These are phyloP conservation scores for Boletus pseudopeckii DNA, from an alignment of 768 basidiomycete species.

Conservation along the genomic window DNA sequence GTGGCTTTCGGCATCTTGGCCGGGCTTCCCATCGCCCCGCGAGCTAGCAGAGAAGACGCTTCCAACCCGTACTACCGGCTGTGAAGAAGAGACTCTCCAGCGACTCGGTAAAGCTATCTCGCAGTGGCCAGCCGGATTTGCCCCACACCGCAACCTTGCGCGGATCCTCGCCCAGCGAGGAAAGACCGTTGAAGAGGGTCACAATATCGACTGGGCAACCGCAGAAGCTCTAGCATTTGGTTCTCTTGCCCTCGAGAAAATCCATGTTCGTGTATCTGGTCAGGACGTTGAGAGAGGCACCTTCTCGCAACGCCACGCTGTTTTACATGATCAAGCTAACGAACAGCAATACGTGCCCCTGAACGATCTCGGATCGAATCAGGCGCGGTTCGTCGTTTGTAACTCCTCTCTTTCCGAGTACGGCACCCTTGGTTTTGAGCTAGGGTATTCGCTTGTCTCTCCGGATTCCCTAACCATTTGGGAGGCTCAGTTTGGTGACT, in stretches of 20 bases:
- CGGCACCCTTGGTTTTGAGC: slow-evolving; percentile 93
- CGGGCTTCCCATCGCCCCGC: slow-evolving; percentile 96
- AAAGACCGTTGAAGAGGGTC: slow-evolving; percentile 87
- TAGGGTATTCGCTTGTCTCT: slow-evolving; percentile 97
- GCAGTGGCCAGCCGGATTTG: slow-evolving; percentile 80
- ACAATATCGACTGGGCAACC: slow-evolving; percentile 95
- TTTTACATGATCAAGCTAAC: slow-evolving; percentile 92
- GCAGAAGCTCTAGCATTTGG: slow-evolving; percentile 98
- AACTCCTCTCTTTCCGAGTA: slow-evolving; percentile 97
- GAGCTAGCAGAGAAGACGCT: slow-evolving; percentile 90
- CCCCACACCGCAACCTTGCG: slow-evolving; percentile 87
- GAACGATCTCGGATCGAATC: slow-evolving; percentile 81
- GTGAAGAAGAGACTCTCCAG: slow-evolving; percentile 70
- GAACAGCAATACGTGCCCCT: slow-evolving; percentile 89
- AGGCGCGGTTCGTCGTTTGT: slow-evolving; percentile 92
- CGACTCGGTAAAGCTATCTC: slow-evolving; percentile 87
- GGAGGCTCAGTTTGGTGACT: slow-evolving; percentile 99
- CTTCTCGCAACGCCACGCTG: slow-evolving; percentile 97
- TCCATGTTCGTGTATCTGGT: slow-evolving; percentile 92
- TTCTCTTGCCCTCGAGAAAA: slow-evolving; percentile 86
- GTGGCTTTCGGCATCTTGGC: slow-evolving; percentile 98
- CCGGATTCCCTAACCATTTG: slow-evolving; percentile 91
- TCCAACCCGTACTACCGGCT: slow-evolving; percentile 86
- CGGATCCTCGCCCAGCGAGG: slow-evolving; percentile 87
- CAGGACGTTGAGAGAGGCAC: slow-evolving; percentile 99